Evolutionary conservation across 768 basidiomycete species (phyloP), one percentile per base, ranked within the genome.

Genomic region (Paxillus rubicundulus): DNA sequence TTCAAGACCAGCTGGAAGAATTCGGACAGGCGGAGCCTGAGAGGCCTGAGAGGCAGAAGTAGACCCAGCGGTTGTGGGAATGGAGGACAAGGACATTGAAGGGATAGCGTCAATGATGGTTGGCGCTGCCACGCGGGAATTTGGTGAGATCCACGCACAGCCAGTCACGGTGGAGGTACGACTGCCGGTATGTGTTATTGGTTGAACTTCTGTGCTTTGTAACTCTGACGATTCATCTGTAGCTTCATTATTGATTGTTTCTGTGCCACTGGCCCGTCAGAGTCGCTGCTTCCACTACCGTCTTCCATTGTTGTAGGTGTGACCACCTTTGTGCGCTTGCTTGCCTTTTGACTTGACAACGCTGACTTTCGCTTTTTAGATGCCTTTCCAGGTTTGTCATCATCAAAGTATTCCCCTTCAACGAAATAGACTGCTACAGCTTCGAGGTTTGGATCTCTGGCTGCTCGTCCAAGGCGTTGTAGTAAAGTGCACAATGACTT

Each of bases 291-390:
- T 36, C 8, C 27, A 28, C 27, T 28, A 28, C 4, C 8, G 8
- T 4, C 34, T 3, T 36, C 34, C 34, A 36, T 3, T 12, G 9
- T 4, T 36, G 34, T 36, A 36, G 34, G 34, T 16, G 13, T 12
- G 13, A 16, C 34, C 13, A 16, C 13, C 9, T 36, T 36, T 10
- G 34, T 36, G 9, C 9, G 34, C 34, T 36, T 36, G 34, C 34
- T 36, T 4, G 27, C 27, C 27, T 28, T 28, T 17, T 67, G 62
- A 45, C 64, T 70, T 49, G 48, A 68, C 9, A 33, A 45, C 32
- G 32, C 30, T 30, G 36, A 37, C 39, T 20, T 40, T n/a, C 14
- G 39, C 18, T 40, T 36, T 12, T 16, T 10, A 3, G 9, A 16
- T 16, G 10, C 34, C 9, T 36, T 36, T 36, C 34, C 34, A 4